These are phyloP conservation scores for Cicer chorassanicum DNA, from an alignment of 306 rosid genomes.

Conservation along the genomic window DNA sequence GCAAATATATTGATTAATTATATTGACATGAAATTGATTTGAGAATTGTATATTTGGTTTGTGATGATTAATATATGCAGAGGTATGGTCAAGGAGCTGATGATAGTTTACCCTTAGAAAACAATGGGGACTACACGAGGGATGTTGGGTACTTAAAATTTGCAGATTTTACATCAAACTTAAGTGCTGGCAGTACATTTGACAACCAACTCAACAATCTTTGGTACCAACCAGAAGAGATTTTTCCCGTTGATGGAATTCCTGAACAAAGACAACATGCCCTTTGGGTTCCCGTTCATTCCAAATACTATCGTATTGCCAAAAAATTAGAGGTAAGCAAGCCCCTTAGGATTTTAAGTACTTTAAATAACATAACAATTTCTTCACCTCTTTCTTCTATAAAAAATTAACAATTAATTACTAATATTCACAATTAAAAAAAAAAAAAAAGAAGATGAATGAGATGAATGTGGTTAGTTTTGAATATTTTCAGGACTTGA, in stretches of 20 bases:
- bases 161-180: constrained; percentile 55
- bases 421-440: no score
- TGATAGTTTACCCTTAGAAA: constrained; percentile 51
- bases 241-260: constrained; percentile 62
- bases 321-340: constrained; percentile 47
- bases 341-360: no score
- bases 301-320: constrained; percentile 46
- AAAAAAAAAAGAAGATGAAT: no score
- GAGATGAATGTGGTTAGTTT: background rate
- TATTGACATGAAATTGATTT: no score
- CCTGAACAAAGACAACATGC: constrained; percentile 62
- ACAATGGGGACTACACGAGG: constrained; percentile 61
- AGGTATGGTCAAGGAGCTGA: constrained; percentile 57
- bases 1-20: no score
- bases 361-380: no score
- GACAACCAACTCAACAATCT: constrained; percentile 63
- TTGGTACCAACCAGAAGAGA: constrained; percentile 70
- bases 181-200: constrained; percentile 18
- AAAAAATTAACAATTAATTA: no score
- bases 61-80: constrained; percentile 35
- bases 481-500: constrained; percentile 40
- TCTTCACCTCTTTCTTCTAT: no score
- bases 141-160: constrained; percentile 52
- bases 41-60: no score
- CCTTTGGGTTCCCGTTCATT: constrained; percentile 63